phyloP scores from a whole-genome alignment of 441 rosid species.

The Populus hybrid region DNA sequence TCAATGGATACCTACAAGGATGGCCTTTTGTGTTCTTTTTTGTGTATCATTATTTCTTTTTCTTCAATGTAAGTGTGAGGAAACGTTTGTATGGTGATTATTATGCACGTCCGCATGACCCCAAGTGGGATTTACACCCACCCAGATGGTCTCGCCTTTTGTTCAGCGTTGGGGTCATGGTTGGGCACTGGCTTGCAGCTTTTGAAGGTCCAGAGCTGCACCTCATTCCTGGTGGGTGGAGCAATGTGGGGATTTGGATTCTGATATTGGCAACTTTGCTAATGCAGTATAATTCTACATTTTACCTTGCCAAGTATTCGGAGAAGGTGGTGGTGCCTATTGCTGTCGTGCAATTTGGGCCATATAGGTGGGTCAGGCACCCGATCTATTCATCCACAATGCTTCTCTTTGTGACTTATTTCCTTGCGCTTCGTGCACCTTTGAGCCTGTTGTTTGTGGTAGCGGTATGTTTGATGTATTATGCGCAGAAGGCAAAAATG shows the following conservation, averaged over 20 bases:
- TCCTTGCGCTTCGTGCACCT: slow-evolving; percentile 70
- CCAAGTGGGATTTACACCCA: slow-evolving; percentile 74
- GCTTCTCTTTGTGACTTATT: slow-evolving; percentile 65
- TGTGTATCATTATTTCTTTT: slow-evolving; percentile 85
- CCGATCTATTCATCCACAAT: slow-evolving; percentile 76
- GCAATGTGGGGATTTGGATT: slow-evolving; percentile 66
- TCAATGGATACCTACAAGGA: slow-evolving; percentile 82
- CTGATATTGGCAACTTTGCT: slow-evolving; percentile 52
- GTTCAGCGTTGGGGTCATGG: slow-evolving; percentile 56
- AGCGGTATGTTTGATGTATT: slow-evolving; percentile 60
- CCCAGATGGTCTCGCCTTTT: slow-evolving; percentile 55
- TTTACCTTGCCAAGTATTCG: slow-evolving; percentile 81
- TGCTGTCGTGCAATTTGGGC: slow-evolving; percentile 82
- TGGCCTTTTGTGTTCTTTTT: slow-evolving; percentile 87
- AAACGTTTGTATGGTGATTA: slow-evolving; percentile 80
- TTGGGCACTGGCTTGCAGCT: slow-evolving; percentile 83
- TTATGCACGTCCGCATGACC: slow-evolving; percentile 57
- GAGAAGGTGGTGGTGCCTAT: slow-evolving; percentile 86
- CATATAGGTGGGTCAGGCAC: slow-evolving; percentile 85
- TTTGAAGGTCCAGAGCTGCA: slow-evolving; percentile 91
- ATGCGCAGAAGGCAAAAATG: slow-evolving; percentile 60
- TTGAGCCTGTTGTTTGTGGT: slow-evolving; percentile 64
- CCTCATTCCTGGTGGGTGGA: slow-evolving; percentile 68
- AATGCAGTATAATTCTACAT: slow-evolving; percentile 72
- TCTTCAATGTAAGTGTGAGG: slow-evolving; percentile 78